A percentile compares a stretch with the other conserved stretches of the same genome.
These are phyloP conservation scores for Selaginella tamariscina DNA, from an alignment of 75 land plant genomes.

Conservation along the genomic window DNA sequence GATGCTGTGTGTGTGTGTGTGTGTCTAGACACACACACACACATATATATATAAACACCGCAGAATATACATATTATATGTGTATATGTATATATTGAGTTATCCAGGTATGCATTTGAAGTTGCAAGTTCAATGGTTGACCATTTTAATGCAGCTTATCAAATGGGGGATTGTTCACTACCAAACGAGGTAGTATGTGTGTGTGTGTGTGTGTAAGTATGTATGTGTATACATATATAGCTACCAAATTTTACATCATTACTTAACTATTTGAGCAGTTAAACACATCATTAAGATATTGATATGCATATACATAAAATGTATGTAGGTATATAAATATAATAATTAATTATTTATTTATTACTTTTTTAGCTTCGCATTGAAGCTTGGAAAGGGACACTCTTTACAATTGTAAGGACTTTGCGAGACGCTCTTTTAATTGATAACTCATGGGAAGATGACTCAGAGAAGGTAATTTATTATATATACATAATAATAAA, in stretches of 20 bases:
- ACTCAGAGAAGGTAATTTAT: slow-evolving; percentile 15
- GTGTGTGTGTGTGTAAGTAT: neutral
- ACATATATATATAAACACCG: too few relatives aligned
- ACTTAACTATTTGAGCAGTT: neutral
- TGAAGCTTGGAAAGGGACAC: slow-evolving; percentile 36
- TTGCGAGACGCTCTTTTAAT: slow-evolving; percentile 27
- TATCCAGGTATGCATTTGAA: slow-evolving; percentile 27
- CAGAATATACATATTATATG: too few relatives aligned
- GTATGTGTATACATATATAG: neutral
- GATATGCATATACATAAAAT: neutral
- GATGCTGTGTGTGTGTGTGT: too few relatives aligned
- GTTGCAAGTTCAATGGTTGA: slow-evolving; percentile 29
- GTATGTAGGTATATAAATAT: neutral
- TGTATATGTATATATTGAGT: too few relatives aligned
- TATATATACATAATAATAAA: too few relatives aligned
- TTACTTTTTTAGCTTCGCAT: slow-evolving; percentile 18
- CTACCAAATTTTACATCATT: neutral
- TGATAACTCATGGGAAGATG: slow-evolving; percentile 16
- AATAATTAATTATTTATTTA: neutral
- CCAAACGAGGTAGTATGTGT: slow-evolving; percentile 25
- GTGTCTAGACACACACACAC: slow-evolving; percentile 23
- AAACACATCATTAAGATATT: neutral
- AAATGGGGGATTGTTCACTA: slow-evolving; percentile 33
- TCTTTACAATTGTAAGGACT: slow-evolving; percentile 28
- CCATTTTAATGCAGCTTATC: slow-evolving; percentile 35